phyloP scores from a whole-genome alignment of 768 basidiomycete genomes.

The Lactarius indigo region DNA sequence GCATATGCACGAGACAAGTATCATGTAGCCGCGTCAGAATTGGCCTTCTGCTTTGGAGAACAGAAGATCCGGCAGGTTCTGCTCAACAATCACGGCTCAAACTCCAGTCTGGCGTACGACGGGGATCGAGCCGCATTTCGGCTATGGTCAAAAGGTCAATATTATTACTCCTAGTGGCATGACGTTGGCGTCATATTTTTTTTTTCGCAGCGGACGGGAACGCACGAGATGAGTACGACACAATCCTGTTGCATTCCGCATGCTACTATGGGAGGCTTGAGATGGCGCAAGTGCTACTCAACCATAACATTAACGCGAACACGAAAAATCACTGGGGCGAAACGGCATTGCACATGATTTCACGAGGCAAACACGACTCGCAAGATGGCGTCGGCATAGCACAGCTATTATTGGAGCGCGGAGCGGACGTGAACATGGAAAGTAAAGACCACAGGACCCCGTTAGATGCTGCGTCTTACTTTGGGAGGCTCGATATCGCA shows the following conservation, averaged over 20 bases:
- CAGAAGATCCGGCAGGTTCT: neutral
- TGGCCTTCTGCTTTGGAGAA: neutral
- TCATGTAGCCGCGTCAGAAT: neutral
- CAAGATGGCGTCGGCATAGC: neutral
- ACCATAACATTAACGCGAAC: neutral
- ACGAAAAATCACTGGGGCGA: neutral
- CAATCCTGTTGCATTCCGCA: neutral
- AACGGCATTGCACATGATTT: neutral
- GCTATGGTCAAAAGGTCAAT: neutral
- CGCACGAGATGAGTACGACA: neutral
- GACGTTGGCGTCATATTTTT: neutral
- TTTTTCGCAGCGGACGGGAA: neutral
- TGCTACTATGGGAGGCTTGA: neutral
- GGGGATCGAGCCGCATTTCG: neutral
- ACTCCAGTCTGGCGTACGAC: neutral
- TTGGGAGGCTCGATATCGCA: neutral
- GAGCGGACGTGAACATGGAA: neutral
- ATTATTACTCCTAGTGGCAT: neutral
- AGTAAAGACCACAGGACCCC: neutral
- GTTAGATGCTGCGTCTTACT: neutral
- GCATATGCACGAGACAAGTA: neutral
- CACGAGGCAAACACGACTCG: neutral
- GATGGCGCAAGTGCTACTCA: neutral
- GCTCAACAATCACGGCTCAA: neutral
- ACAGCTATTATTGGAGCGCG: neutral